Evolutionary conservation across 768 basidiomycete genomes (phyloP), one percentile per base, ranked within the genome.

Genomic region (Fomitopsis serialis): DNA sequence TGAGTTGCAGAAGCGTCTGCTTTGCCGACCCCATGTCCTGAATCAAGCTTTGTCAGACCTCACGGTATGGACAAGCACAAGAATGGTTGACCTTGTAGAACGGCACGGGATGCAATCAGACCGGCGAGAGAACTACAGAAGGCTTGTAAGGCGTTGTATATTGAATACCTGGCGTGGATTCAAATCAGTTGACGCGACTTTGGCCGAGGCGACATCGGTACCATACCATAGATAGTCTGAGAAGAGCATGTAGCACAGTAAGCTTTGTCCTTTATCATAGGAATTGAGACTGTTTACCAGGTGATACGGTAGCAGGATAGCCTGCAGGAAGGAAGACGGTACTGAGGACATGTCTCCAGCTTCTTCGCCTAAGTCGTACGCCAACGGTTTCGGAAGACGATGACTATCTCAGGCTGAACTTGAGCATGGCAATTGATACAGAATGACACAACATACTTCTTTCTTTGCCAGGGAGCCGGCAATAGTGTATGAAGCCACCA

Each of bases 21-120:
- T 52, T 85, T 74, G 0, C 86, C 86, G n/a, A 87, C 85, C 4
- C 86, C 86, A 54, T 84, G 78, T 32, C 84, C 85, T 83, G 55
- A 17, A 36, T 0, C n/a, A 13, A 15, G 9, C 22, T 24, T 35
- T 22, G 51, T 25, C 52, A 27, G n/a, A n/a, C n/a, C n/a, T n/a
- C n/a, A n/a, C n/a, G n/a, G n/a, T n/a, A n/a, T n/a, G n/a, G n/a
- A n/a, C n/a, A n/a, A n/a, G n/a, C 29, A 11, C 29, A 5, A 5
- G 11, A 11, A 32, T 32, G 29, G 11, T 42, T 29, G 45, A 82
- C 85, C 85, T 75, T 87, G 82, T 6, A 89, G 69, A 2, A 83
- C 77, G 15, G 85, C 85, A 57, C 85, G 72, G 7, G 85, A 85
- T 0, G 86, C 81, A 19, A 87, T 61, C 24, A 87, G 68, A 0